phyloP scores from a whole-genome alignment of 2,329 filamentous ascomycete species.

The Claviceps africana region DNA sequence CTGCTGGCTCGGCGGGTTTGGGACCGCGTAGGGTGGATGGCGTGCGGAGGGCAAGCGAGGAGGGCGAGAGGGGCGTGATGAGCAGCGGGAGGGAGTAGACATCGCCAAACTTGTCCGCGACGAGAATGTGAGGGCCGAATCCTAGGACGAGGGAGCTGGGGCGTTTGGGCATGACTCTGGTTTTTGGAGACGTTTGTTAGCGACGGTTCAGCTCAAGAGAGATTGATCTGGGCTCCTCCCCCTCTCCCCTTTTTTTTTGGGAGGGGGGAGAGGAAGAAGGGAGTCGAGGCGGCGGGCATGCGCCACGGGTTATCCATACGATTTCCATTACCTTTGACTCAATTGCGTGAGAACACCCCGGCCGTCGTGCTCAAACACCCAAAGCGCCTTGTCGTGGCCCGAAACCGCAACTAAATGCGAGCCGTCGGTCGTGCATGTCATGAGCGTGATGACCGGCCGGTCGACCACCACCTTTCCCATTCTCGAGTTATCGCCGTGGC shows the following conservation, averaged over 20 bases:
- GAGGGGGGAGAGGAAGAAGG: no score
- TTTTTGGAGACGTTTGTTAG: slow-evolving; percentile 18
- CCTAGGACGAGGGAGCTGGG: slow-evolving; percentile 64
- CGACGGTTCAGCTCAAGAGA: no score
- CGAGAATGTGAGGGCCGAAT: slow-evolving; percentile 59
- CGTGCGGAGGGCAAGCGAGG: slow-evolving; percentile 5
- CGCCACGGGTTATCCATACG: no score
- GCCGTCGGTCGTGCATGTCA: slow-evolving; percentile 50
- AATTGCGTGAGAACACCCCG: slow-evolving; percentile 49
- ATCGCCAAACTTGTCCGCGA: slow-evolving; percentile 92
- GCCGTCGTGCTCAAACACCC: slow-evolving; percentile 59
- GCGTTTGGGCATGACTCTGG: slow-evolving; percentile 69
- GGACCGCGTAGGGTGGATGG: slow-evolving; percentile 1
- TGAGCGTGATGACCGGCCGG: slow-evolving; percentile 51
- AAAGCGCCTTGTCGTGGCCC: slow-evolving; percentile 81
- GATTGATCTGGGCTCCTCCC: background rate
- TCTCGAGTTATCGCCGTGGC: slow-evolving; percentile 8
- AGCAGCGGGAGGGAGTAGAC: slow-evolving; percentile 73
- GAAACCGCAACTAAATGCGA: slow-evolving; percentile 65
- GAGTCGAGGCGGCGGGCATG: no score
- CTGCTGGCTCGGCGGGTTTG: slow-evolving; percentile 31
- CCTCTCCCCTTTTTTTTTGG: no score
- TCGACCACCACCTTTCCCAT: slow-evolving; percentile 27
- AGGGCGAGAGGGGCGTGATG: slow-evolving; percentile 11
- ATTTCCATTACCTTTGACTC: slow-evolving; percentile 55